phyloP scores from a whole-genome alignment of 495 filamentous ascomycete genomes.

The Aspergillus bridgeri region DNA sequence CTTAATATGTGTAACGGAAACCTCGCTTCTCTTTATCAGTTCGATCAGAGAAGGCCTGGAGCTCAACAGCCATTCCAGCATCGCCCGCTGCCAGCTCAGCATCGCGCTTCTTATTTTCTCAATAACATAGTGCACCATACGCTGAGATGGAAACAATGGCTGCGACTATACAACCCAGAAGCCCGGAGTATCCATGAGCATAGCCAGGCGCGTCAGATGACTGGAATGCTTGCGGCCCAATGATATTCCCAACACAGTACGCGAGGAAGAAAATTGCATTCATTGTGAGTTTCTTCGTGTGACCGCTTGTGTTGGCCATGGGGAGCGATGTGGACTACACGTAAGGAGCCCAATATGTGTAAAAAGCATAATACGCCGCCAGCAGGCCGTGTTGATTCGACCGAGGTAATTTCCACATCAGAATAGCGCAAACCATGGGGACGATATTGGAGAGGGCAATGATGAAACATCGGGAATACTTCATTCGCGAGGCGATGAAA shows the following conservation, averaged over 20 bases:
- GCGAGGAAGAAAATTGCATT: conserved; percentile 28
- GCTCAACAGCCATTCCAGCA: not conserved
- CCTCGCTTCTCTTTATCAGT: conserved; percentile 32
- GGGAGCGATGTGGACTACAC: conserved; percentile 25
- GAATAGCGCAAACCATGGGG: not conserved
- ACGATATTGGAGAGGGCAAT: not conserved
- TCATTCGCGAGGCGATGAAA: not conserved
- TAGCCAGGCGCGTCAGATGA: conserved; percentile 24
- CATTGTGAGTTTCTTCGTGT: conserved; percentile 29
- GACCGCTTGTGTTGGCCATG: conserved; percentile 32
- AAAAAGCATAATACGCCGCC: conserved; percentile 5
- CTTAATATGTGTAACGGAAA: conserved; percentile 40
- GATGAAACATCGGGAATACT: not conserved
- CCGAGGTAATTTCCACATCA: conserved; percentile 5
- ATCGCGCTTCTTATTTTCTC: conserved; percentile 19
- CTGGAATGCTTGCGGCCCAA: conserved; percentile 29
- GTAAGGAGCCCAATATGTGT: conserved; percentile 1
- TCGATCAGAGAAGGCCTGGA: conserved; percentile 25
- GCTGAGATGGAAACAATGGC: conserved; percentile 1
- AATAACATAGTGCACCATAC: conserved; percentile 20
- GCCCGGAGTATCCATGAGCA: not conserved
- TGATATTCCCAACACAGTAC: conserved; percentile 46
- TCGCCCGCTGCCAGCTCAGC: not conserved
- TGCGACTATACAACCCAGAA: not conserved
- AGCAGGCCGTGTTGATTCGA: conserved; percentile 1